Evolutionary conservation across 106 monocot genomes (phyloP).

Genomic region (Gastrodia elata): DNA sequence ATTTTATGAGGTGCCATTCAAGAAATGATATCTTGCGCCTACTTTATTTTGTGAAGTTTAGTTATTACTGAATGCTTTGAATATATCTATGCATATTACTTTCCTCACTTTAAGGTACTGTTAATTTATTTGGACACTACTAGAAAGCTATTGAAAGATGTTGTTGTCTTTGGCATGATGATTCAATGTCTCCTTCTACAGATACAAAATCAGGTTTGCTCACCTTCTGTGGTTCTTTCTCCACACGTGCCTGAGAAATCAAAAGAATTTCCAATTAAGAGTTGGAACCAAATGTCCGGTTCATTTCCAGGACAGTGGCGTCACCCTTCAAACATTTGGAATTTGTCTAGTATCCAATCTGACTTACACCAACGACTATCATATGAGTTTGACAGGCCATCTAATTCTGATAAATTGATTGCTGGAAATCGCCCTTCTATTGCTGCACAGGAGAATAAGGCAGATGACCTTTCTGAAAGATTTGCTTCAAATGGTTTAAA

Average conservation of each 20-base stretch:
- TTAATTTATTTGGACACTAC: background rate
- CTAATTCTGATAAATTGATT: conserved; percentile 36
- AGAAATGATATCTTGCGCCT: background rate
- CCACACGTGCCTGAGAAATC: conserved; percentile 35
- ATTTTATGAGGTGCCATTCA: background rate
- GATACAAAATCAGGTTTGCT: conserved; percentile 47
- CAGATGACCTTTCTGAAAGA: conserved; percentile 39
- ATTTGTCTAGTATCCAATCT: conserved; percentile 42
- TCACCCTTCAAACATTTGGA: conserved; percentile 63
- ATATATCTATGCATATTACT: background rate
- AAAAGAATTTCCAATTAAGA: conserved; percentile 52
- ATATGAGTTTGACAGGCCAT: conserved; percentile 82
- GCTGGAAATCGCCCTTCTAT: conserved; percentile 36
- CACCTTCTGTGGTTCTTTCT: conserved; percentile 34
- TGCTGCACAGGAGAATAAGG: conserved; percentile 42
- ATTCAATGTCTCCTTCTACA: conserved; percentile 17
- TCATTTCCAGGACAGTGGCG: conserved; percentile 83
- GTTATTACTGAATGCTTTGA: background rate
- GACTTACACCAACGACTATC: conserved; percentile 85
- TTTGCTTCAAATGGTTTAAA: conserved; percentile 18
- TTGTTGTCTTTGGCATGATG: background rate
- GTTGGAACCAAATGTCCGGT: conserved; percentile 44
- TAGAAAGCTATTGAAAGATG: background rate
- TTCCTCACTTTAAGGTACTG: background rate
- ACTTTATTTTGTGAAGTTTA: background rate